These are phyloP conservation scores for Triangularia verruculosa DNA, from an alignment of 2,329 filamentous ascomycete species.

Conservation along the genomic window DNA sequence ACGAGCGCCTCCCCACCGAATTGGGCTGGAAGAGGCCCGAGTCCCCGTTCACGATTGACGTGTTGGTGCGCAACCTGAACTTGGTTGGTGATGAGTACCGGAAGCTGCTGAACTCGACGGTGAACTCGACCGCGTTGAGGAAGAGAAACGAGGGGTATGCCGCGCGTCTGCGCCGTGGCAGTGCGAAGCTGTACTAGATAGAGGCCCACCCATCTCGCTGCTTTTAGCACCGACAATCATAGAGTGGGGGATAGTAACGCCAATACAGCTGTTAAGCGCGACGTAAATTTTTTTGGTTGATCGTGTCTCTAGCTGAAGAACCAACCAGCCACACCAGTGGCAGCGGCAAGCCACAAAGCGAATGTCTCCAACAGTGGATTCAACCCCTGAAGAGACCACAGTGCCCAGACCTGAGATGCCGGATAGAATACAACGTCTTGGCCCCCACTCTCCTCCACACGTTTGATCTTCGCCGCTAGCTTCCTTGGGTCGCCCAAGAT, in stretches of 20 bases:
- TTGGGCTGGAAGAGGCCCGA: constrained; percentile 23
- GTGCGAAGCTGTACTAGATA: neutral
- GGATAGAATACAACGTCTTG: neutral
- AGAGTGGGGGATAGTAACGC: no score
- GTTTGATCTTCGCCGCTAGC: neutral
- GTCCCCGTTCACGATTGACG: neutral
- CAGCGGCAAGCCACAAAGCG: neutral
- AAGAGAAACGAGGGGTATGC: neutral
- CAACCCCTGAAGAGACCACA: neutral
- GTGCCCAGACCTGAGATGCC: neutral
- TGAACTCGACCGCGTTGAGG: neutral
- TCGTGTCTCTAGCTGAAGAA: neutral
- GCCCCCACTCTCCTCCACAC: neutral
- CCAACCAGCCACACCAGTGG: neutral
- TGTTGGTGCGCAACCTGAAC: neutral
- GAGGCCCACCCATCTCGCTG: no score
- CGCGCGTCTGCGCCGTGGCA: neutral
- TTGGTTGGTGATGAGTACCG: neutral
- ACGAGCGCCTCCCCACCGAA: constrained; percentile 24
- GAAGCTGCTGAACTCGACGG: neutral
- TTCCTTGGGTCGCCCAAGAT: neutral
- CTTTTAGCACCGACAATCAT: no score
- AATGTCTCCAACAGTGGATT: neutral
- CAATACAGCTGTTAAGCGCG: no score
- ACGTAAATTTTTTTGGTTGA: no score